These are phyloP conservation scores for Podaxis pistillaris DNA, from an alignment of 768 basidiomycete species.

Conservation along the genomic window DNA sequence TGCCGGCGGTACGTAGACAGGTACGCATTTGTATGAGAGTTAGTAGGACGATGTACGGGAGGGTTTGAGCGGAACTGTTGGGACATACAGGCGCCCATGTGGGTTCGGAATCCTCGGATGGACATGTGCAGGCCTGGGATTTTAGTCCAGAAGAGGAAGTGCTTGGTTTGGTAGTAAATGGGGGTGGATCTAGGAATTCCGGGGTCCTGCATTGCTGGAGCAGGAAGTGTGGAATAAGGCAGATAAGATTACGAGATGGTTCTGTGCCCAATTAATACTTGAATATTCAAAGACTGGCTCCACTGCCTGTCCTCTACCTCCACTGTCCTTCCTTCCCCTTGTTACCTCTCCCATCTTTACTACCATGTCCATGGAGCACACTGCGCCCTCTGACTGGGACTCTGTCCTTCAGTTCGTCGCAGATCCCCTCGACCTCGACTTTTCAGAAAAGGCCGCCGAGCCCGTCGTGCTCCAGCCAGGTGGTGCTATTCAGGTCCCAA, in stretches of 20 bases:
- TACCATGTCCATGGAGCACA: slow-evolving; percentile 31
- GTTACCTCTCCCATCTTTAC: slow-evolving; percentile 15
- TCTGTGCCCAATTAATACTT: slow-evolving; percentile 6
- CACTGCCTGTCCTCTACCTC: slow-evolving; percentile 2
- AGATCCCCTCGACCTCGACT: slow-evolving; percentile 41
- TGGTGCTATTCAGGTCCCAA: slow-evolving; percentile 49
- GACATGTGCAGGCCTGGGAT: not conserved
- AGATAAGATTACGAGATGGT: slow-evolving; percentile 13
- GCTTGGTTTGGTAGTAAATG: not conserved
- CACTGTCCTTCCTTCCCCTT: not conserved
- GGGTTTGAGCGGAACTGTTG: not conserved
- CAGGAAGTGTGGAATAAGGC: not conserved
- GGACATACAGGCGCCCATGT: not conserved
- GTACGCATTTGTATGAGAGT: not conserved
- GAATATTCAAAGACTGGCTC: slow-evolving; percentile 11
- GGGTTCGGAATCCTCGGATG: not conserved
- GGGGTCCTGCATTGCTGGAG: not conserved
- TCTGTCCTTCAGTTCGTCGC: slow-evolving; percentile 61
- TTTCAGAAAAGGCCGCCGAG: slow-evolving; percentile 35
- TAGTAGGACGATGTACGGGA: not conserved
- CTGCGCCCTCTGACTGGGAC: slow-evolving; percentile 46
- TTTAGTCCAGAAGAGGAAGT: not conserved
- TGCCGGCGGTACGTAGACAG: slow-evolving; percentile 13
- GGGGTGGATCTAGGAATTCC: not conserved
- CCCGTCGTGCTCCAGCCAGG: slow-evolving; percentile 19